phyloP scores from a whole-genome alignment of 208 protist genomes.

The Leishmania turanica region DNA sequence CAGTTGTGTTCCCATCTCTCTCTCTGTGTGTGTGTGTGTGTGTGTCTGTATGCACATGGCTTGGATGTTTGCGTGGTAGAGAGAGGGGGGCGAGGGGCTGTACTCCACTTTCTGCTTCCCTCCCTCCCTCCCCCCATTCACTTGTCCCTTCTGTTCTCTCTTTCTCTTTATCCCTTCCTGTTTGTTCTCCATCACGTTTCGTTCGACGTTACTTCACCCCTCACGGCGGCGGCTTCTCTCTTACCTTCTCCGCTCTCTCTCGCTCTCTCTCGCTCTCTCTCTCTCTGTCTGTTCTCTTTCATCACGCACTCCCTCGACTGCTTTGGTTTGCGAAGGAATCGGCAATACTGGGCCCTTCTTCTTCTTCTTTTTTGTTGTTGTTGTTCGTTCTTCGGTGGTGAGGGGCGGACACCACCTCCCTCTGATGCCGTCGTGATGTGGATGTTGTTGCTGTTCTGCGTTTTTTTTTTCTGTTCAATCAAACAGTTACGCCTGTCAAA shows the following conservation, averaged over 20 bases:
- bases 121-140: neutral
- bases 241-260: neutral
- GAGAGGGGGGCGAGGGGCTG: no score
- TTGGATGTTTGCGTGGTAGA: neutral
- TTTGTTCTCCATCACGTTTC: neutral
- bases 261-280: neutral
- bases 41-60: neutral
- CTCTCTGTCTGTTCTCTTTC: neutral
- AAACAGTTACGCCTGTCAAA: neutral
- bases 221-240: neutral
- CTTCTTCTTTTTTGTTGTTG: no score
- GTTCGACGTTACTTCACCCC: neutral
- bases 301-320: neutral
- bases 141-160: neutral
- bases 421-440: neutral
- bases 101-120: neutral
- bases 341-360: neutral
- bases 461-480: no score
- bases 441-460: neutral
- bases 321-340: no score
- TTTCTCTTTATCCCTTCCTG: neutral
- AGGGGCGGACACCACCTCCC: neutral
- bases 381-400: neutral
- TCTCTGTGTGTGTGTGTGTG: neutral
- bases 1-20: neutral